A percentile compares a stretch with the other conserved stretches of the same genome.
phyloP scores from a whole-genome alignment of 441 rosid genomes.

The Erysimum cheiri region DNA sequence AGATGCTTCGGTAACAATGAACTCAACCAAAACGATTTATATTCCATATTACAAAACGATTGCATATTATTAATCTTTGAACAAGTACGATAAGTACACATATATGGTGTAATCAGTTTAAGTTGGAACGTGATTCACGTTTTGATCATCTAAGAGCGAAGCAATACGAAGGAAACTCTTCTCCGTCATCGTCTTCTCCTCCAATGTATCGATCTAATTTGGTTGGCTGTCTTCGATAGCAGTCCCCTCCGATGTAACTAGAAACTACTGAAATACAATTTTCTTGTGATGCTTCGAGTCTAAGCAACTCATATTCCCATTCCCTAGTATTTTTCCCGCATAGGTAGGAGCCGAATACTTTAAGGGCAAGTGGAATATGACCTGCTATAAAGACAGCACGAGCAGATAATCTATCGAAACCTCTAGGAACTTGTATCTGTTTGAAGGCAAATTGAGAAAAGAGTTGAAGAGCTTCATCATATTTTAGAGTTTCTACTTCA shows the following conservation, averaged over 20 bases:
- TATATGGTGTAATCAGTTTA: background rate
- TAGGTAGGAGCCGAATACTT: background rate
- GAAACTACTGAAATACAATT: background rate
- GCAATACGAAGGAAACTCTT: background rate
- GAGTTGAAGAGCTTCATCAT: slow-evolving; percentile 1
- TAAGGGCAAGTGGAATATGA: slow-evolving; percentile 6
- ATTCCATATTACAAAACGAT: too few relatives aligned
- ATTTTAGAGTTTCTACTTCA: background rate
- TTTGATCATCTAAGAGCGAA: background rate
- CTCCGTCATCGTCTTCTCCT: background rate
- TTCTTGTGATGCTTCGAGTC: background rate
- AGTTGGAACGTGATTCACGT: background rate
- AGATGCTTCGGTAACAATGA: too few relatives aligned
- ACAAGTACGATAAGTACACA: too few relatives aligned
- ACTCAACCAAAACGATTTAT: too few relatives aligned
- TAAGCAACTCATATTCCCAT: background rate
- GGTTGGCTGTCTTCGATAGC: background rate
- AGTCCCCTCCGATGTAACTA: slow-evolving; percentile 1
- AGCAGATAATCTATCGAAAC: background rate
- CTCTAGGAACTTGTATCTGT: background rate
- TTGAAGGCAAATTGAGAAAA: slow-evolving; percentile 5
- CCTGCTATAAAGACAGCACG: background rate
- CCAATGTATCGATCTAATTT: background rate
- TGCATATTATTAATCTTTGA: too few relatives aligned
- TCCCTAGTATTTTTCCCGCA: background rate